Evolutionary conservation across 345 rosid species (phyloP).

Genomic region (Hirschfeldia incana): DNA sequence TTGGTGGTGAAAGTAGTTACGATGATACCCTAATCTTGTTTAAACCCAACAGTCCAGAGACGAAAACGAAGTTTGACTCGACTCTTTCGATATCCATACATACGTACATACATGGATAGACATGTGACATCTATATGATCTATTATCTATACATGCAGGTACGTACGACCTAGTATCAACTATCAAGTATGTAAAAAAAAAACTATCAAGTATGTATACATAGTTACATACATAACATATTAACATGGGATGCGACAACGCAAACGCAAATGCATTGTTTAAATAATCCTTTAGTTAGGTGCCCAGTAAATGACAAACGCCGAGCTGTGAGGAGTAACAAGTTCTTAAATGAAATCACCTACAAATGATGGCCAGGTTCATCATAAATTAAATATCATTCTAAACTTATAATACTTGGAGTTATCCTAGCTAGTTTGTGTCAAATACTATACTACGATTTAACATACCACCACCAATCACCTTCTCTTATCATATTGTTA

Average conservation of each 20-base stretch:
- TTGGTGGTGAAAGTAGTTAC: conserved; percentile 31
- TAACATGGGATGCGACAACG: too few relatives aligned
- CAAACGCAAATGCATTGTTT: neutral
- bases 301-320: conserved; percentile 16
- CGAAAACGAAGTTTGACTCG: conserved; percentile 23
- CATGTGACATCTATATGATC: neutral
- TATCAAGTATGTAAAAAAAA: too few relatives aligned
- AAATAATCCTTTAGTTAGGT: neutral
- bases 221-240: neutral
- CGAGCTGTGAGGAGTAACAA: conserved; percentile 1
- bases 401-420: neutral
- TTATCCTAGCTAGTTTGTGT: neutral
- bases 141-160: neutral
- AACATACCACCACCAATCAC: too few relatives aligned
- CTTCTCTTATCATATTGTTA: too few relatives aligned
- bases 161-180: too few relatives aligned
- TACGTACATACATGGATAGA: neutral
- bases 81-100: conserved; percentile 6
- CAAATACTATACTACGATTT: too few relatives aligned
- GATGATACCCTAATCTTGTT: conserved; percentile 22
- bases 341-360: conserved; percentile 12
- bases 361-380: conserved; percentile 6
- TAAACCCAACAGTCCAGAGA: conserved; percentile 23
- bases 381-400: neutral
- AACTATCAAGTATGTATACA: too few relatives aligned